Percentiles rank a stretch among this genome's conserved stretches.
phyloP scores from a whole-genome alignment of 805 yeast genomes.

The Suhomyces canberraensis region DNA sequence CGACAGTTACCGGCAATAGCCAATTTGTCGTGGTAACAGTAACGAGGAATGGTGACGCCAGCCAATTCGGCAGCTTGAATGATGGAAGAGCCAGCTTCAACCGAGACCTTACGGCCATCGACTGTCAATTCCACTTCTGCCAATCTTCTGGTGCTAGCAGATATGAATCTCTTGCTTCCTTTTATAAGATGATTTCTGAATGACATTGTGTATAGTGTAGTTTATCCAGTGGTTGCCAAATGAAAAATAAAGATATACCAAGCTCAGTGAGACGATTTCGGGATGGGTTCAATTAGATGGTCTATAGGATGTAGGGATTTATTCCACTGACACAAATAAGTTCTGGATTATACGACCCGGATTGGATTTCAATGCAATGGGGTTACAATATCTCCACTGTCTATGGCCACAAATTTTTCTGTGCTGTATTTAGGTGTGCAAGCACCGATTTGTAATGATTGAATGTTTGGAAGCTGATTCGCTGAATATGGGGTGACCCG shows the following conservation, averaged over 20 bases:
- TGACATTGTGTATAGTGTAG: constrained; percentile 1
- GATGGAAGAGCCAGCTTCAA: constrained; percentile 83
- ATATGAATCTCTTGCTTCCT: constrained; percentile 26
- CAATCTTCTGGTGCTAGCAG: constrained; percentile 27
- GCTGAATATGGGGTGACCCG: constrained; percentile 15
- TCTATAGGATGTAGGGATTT: neutral
- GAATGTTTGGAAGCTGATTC: constrained; percentile 28
- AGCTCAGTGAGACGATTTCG: neutral
- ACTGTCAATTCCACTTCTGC: constrained; percentile 58
- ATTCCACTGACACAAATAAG: neutral
- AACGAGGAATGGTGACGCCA: constrained; percentile 82
- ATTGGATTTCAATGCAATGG: neutral
- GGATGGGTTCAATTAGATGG: neutral
- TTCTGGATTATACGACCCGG: neutral
- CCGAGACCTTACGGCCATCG: constrained; percentile 72
- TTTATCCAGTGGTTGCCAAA: neutral
- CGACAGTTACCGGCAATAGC: constrained; percentile 92
- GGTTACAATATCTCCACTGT: constrained; percentile 3
- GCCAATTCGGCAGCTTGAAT: constrained; percentile 92
- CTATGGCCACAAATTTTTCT: constrained; percentile 7
- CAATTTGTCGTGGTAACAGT: constrained; percentile 87
- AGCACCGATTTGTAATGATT: constrained; percentile 11
- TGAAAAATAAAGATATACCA: neutral
- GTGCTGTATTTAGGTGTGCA: constrained; percentile 4
- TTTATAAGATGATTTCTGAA: constrained; percentile 10